Evolutionary conservation across 495 filamentous ascomycete species (phyloP).

Genomic region (Annulohypoxylon moriforme): DNA sequence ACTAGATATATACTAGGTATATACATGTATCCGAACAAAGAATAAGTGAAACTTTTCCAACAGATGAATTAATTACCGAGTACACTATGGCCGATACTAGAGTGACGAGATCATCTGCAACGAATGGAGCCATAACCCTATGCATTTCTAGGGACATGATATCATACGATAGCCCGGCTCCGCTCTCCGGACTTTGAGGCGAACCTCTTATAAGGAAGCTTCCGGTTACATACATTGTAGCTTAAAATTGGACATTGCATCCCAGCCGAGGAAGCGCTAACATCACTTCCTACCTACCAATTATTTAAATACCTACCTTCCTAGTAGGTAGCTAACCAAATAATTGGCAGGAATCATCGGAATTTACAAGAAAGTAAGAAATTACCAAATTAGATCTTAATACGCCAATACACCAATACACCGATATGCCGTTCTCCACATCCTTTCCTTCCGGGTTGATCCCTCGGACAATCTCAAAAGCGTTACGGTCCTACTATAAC

Average conservation of each 20-base stretch:
- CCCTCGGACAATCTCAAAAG: slow-evolving; percentile 45
- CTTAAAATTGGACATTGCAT: slow-evolving; percentile 3
- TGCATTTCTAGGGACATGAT: slow-evolving; percentile 34
- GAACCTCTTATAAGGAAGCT: slow-evolving; percentile 8
- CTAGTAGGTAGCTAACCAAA: too few relatives aligned
- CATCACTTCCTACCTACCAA: neutral
- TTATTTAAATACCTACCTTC: neutral
- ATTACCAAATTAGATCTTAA: neutral
- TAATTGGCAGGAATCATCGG: slow-evolving; percentile 1
- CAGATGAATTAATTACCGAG: slow-evolving; percentile 19
- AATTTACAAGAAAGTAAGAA: neutral
- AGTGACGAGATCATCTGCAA: slow-evolving; percentile 9
- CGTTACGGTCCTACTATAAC: slow-evolving; percentile 38
- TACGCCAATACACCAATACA: neutral
- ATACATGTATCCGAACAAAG: neutral
- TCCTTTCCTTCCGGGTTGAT: slow-evolving; percentile 33
- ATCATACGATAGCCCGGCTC: slow-evolving; percentile 37
- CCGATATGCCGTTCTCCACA: slow-evolving; percentile 38
- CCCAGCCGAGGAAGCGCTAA: neutral
- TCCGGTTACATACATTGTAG: neutral
- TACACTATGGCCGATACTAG: slow-evolving; percentile 6
- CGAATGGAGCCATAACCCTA: slow-evolving; percentile 27
- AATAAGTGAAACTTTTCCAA: slow-evolving; percentile 9
- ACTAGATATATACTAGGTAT: neutral
- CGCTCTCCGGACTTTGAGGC: slow-evolving; percentile 9